Conservation (phyloP, 1,284 basidiomycete genomes). For the Malassezia dermatis region DNA sequence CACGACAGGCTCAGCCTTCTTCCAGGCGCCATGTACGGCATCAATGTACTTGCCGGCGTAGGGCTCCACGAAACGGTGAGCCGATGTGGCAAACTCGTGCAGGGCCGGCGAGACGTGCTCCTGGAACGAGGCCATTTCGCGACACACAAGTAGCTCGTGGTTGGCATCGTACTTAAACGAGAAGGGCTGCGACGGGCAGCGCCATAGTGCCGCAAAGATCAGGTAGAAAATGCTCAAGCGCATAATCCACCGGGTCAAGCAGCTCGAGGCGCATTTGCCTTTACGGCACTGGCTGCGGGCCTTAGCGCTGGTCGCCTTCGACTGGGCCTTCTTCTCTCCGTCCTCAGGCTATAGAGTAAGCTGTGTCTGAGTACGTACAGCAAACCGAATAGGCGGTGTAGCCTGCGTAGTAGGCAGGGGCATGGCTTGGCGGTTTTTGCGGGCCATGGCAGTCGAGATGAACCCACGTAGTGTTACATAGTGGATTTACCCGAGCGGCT, state of each 20-base stretch:
- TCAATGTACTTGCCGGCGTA: slow-evolving; percentile 20
- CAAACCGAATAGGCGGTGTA: slow-evolving; percentile 19
- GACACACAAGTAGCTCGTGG: slow-evolving; percentile 32
- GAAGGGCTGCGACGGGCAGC: slow-evolving; percentile 35
- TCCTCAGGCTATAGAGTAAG: background rate
- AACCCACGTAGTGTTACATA: background rate
- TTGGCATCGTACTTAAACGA: slow-evolving; percentile 33
- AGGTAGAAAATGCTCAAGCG: slow-evolving; percentile 9
- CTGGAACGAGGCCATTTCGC: slow-evolving; percentile 33
- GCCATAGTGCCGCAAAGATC: slow-evolving; percentile 31
- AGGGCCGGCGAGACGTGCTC: slow-evolving; percentile 29
- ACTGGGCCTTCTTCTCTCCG: background rate
- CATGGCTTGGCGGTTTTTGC: slow-evolving; percentile 3
- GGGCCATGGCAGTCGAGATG: slow-evolving; percentile 9
- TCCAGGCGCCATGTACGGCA: slow-evolving; percentile 20
- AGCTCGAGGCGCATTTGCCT: background rate
- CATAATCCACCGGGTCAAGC: background rate
- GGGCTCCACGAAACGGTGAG: slow-evolving; percentile 26
- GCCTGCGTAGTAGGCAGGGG: background rate
- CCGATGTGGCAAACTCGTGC: slow-evolving; percentile 21
- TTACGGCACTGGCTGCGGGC: background rate
- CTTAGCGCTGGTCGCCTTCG: background rate
- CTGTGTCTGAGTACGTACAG: slow-evolving; percentile 1
- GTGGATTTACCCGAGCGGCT: background rate
- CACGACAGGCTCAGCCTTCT: slow-evolving; percentile 24